Base-by-base conservation (phyloP, 768 basidiomycete genomes). In the Sarcomyxa edulis region DNA sequence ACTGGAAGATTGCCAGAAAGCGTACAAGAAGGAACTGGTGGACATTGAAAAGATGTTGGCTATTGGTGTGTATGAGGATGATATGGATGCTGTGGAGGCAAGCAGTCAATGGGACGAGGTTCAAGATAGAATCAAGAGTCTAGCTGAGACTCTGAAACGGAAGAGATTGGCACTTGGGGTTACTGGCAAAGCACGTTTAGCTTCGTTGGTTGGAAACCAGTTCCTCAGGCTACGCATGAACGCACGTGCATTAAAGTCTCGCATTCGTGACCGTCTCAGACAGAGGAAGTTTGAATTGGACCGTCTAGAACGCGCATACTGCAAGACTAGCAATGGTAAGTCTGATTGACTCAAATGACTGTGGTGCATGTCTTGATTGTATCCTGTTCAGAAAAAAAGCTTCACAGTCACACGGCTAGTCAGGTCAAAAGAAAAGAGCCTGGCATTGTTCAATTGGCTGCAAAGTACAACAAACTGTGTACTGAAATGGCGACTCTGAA, bases 391-490 rank as follows among this genome's bases (percentile, higher is more conserved):
- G 47, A 51, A 12, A 20, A 42, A 7, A 44, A 45, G 21, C 42
- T 52, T 24, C 29, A 36, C 12, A 23, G 19, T 2, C 54, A 56
- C 21, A 49, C 42, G 1, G 34, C 48, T 14, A 25, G 32, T 4
- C 33, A 39, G 1, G 34, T 54, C 24, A 42, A 47, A 12, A 11
- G 40, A 2, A 28, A 38, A 6, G 51, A 53, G 20, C 53, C 47
- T 0, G 35, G 42, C n/a, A 53, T 50, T n/a, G 8, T 36, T 11
- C 39, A 47, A 15, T 39, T 54, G 8, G 37, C 30, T 2, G 31
- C 21, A 2, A 37, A 28, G 4, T 58, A 55, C 38, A 59, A 59
- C 30, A 37, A 42, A 4, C 37, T 47, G 7, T 52, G 54, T 26
- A 24, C 30, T 5, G 30, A 53, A 12, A 27, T 59, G 28, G 18